Conservation (phyloP, 228 moss, liverwort and hornwort genomes). For the Sphagnum fallax region DNA sequence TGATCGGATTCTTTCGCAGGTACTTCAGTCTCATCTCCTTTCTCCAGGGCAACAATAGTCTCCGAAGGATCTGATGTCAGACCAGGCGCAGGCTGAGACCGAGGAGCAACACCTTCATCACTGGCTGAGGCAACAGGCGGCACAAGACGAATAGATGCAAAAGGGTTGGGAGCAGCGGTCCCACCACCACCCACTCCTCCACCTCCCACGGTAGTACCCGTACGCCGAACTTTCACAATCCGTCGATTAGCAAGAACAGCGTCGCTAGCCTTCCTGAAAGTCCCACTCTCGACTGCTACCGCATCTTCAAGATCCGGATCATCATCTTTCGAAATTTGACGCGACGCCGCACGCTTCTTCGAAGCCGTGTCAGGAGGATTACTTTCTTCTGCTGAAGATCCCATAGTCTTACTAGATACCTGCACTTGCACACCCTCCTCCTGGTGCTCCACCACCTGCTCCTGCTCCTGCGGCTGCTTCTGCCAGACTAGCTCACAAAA, state of each 20-base stretch:
- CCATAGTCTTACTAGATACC: too few relatives aligned
- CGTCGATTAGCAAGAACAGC: constrained; percentile 76
- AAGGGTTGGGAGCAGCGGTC: constrained; percentile 52
- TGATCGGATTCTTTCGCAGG: constrained; percentile 7
- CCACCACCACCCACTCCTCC: too few relatives aligned
- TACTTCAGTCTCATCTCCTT: constrained; percentile 5
- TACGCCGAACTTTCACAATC: constrained; percentile 88
- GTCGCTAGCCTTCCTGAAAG: constrained; percentile 78
- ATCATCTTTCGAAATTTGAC: constrained; percentile 89
- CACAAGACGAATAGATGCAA: constrained; percentile 71
- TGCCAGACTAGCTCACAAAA: too few relatives aligned
- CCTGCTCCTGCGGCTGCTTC: too few relatives aligned
- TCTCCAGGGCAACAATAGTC: constrained; percentile 14
- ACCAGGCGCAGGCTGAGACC: too few relatives aligned
- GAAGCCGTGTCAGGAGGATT: constrained; percentile 29
- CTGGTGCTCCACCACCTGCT: too few relatives aligned
- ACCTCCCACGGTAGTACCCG: constrained; percentile 24
- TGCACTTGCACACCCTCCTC: too few relatives aligned
- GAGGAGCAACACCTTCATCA: constrained; percentile 5
- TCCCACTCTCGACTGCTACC: constrained; percentile 28
- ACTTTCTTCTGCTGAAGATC: constrained; percentile 30
- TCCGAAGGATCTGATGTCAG: constrained; percentile 6
- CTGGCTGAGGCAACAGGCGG: constrained; percentile 32
- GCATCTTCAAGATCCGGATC: constrained; percentile 57
- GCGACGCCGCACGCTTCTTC: constrained; percentile 79